Base-by-base conservation (phyloP, 106 monocot genomes). In the Dendrobium huoshanense region DNA sequence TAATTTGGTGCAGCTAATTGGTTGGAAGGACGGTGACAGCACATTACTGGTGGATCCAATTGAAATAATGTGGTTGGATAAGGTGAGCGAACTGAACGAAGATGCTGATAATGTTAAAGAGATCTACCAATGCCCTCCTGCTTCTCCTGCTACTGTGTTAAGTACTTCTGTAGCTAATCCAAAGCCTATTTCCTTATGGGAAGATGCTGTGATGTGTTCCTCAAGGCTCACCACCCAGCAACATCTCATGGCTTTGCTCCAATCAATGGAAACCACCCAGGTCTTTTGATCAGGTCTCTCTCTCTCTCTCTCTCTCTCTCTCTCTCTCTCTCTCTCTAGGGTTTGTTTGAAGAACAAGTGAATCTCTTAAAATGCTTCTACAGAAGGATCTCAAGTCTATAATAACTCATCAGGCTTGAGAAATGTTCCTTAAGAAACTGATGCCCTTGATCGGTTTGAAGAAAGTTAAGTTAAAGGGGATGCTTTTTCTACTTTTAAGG, bases 11-110 rank as follows among this genome's bases (percentile, higher is more conserved):
- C 93, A 93, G 96, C 75, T 96, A 11, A 92, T 96, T 74, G 96
- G 79, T 19, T 92, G 96, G 93, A 96, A 96, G 79, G 91, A 91
- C 19, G 90, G 88, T 0, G 80, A 59, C 41, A 91, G 86, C 83
- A 81, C 54, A 77, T 44, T 96, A 75, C 87, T 96, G 24, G 88
- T 91, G 20, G 92, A 94, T 13, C 88, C 89, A 0, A 67, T 44
- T 6, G 90, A 94, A 80, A 84, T 91, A 59, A 55, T 24, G 0
- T 88, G 90, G 80, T 67, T 96, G 22, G 77, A 87, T 43, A 87
- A 74, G 75, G 83, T 94, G 61, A 81, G 76, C 31, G 27, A 75
- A n/a, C 68, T 96, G 77, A 90, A 96, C 72, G 94, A 89, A 41
- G 78, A 96, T 22, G 96, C 96, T 0, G 78, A 89, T 77, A 87